A percentile compares a stretch with the other conserved stretches of the same genome.
phyloP scores from a whole-genome alignment of 2,329 filamentous ascomycete species.

The Acrodontium crateriforme region DNA sequence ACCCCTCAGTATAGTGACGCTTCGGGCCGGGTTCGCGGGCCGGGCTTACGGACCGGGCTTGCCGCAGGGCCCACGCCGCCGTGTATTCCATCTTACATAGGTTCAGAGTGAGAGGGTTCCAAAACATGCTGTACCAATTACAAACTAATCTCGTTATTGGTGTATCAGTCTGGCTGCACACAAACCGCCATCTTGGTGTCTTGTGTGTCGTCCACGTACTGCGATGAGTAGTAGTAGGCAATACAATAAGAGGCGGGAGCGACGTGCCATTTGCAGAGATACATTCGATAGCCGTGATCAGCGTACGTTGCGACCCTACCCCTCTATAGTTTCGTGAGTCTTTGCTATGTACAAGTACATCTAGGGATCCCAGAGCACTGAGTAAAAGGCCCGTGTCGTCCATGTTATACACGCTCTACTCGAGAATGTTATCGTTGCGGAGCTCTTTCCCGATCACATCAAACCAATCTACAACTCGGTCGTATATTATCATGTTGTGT shows the following conservation, averaged over 20 bases:
- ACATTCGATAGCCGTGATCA: constrained; percentile 17
- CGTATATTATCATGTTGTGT: constrained; percentile 17
- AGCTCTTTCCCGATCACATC: constrained; percentile 17
- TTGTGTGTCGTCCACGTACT: constrained; percentile 16
- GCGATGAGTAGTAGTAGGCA: constrained; percentile 15
- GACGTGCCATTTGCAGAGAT: constrained; percentile 14
- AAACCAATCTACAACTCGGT: constrained; percentile 21
- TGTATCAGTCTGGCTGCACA: constrained; percentile 8
- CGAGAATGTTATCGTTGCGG: constrained; percentile 11
- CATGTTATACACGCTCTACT: constrained; percentile 24
- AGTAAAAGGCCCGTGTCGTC: constrained; percentile 24
- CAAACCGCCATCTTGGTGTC: constrained; percentile 15
- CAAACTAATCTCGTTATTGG: constrained; percentile 22
- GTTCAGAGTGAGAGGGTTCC: no score
- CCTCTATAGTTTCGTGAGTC: constrained; percentile 14
- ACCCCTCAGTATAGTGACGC: no score
- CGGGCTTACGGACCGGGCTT: no score
- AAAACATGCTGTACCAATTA: constrained; percentile 24
- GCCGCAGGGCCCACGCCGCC: no score
- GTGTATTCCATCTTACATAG: no score
- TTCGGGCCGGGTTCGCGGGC: no score
- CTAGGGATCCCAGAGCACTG: constrained; percentile 14
- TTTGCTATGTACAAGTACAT: constrained; percentile 20
- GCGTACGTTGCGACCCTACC: constrained; percentile 13
- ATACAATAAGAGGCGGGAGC: constrained; percentile 16